These are phyloP conservation scores for Eucalyptus curtisii DNA, from an alignment of 345 rosid species.

Conservation along the genomic window DNA sequence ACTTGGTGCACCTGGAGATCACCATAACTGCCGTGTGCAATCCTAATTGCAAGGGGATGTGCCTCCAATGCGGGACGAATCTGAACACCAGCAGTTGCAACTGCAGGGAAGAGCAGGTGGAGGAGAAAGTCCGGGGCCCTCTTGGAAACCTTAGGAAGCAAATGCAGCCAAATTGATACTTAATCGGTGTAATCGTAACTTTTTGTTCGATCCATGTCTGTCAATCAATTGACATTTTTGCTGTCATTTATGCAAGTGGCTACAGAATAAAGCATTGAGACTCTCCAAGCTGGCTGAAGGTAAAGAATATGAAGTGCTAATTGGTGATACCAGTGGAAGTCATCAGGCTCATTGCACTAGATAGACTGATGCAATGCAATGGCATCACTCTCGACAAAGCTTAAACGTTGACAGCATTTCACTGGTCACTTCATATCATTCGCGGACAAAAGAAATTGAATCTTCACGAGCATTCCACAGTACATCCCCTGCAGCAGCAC, in stretches of 20 bases:
- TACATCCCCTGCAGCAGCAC: neutral
- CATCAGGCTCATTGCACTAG: neutral
- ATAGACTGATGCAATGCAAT: neutral
- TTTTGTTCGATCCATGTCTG: neutral
- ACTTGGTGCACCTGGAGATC: conserved; percentile 71
- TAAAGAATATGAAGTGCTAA: neutral
- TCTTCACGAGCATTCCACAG: neutral
- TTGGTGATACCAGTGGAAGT: neutral
- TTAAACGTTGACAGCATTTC: neutral
- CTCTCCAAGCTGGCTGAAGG: neutral
- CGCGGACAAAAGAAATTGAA: neutral
- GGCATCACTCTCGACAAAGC: neutral
- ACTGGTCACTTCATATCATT: neutral
- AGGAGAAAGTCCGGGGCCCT: conserved; percentile 47
- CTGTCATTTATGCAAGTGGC: neutral
- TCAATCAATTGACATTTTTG: neutral
- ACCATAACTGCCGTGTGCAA: conserved; percentile 54
- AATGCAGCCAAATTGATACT: conserved; percentile 8
- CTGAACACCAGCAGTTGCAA: conserved; percentile 50
- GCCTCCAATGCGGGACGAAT: conserved; percentile 71
- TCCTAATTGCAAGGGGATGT: conserved; percentile 66
- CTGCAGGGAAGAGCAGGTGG: conserved; percentile 31
- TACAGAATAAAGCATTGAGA: neutral
- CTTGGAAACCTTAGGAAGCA: conserved; percentile 52
- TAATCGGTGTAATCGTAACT: neutral